phyloP scores from a whole-genome alignment of 2,329 filamentous ascomycete genomes.

The Fusarium metavorans region DNA sequence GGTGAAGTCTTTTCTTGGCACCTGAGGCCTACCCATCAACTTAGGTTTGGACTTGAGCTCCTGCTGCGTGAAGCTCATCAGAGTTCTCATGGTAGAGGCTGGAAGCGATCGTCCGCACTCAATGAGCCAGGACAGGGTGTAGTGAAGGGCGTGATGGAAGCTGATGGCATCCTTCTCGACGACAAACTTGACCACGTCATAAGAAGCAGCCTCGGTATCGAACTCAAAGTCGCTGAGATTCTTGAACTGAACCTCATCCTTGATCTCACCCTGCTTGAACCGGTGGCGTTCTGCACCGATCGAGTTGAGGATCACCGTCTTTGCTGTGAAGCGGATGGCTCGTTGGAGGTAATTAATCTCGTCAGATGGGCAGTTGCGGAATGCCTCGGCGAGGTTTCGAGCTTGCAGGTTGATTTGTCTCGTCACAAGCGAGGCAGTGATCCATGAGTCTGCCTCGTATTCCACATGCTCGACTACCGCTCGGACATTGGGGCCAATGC shows the following conservation, averaged over 20 bases:
- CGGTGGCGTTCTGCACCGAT: slow-evolving; percentile 88
- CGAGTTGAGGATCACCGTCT: slow-evolving; percentile 88
- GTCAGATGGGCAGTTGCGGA: slow-evolving; percentile 75
- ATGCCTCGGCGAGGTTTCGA: slow-evolving; percentile 88
- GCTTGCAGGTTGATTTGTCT: slow-evolving; percentile 95
- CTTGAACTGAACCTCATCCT: slow-evolving; percentile 87
- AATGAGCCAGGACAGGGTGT: slow-evolving; percentile 94
- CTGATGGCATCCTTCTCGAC: slow-evolving; percentile 93
- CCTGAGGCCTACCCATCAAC: slow-evolving; percentile 69
- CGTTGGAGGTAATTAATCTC: slow-evolving; percentile 74
- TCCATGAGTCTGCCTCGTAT: slow-evolving; percentile 98
- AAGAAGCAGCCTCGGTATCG: slow-evolving; percentile 67
- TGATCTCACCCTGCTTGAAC: slow-evolving; percentile 89
- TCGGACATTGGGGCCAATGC: slow-evolving; percentile 92
- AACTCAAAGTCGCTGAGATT: slow-evolving; percentile 83
- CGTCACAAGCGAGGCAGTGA: slow-evolving; percentile 93
- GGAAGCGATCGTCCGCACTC: slow-evolving; percentile 86
- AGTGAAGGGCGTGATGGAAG: slow-evolving; percentile 97
- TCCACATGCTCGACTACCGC: slow-evolving; percentile 96
- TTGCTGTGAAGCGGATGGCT: slow-evolving; percentile 81
- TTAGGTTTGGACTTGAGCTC: slow-evolving; percentile 76
- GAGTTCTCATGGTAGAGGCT: slow-evolving; percentile 71
- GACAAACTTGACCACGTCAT: slow-evolving; percentile 84
- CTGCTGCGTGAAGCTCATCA: slow-evolving; percentile 79
- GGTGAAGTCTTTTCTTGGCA: slow-evolving; percentile 67